Evolutionary conservation across 2,329 filamentous ascomycete genomes (phyloP).

Genomic region (Paraphoma chrysanthemicola): DNA sequence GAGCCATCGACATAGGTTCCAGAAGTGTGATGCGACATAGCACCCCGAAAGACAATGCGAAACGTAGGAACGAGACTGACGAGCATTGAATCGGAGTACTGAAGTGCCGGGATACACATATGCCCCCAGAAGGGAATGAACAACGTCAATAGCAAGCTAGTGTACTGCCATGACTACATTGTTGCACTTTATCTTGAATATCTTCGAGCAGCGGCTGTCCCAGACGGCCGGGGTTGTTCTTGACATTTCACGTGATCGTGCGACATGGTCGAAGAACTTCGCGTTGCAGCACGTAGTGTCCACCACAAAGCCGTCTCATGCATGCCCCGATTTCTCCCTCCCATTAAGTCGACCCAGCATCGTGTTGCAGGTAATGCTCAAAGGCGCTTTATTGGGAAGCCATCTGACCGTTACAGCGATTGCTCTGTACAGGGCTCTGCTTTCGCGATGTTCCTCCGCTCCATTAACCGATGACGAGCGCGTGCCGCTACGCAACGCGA

Average conservation of each 20-base stretch:
- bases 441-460: constrained; percentile 64
- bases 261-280: constrained; percentile 19
- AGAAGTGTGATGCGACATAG: too few species aligned
- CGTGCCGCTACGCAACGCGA: constrained; percentile 63
- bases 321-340: constrained; percentile 56
- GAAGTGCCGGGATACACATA: not conserved
- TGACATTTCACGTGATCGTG: constrained; percentile 29
- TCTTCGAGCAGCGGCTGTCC: too few species aligned
- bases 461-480: constrained; percentile 59
- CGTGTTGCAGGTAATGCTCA: constrained; percentile 57
- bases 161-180: not conserved
- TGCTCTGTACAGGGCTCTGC: constrained; percentile 74
- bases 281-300: constrained; percentile 1
- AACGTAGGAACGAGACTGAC: constrained; percentile 10
- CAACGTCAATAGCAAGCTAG: not conserved
- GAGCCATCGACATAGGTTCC: not conserved
- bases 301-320: constrained; percentile 29
- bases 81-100: constrained; percentile 42
- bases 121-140: not conserved
- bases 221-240: not conserved
- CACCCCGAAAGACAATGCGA: too few species aligned
- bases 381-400: constrained; percentile 3
- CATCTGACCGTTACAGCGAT: constrained; percentile 56
- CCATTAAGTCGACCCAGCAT: constrained; percentile 58
- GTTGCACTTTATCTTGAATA: too few species aligned